Evolutionary conservation across 169 alveolate genomes (phyloP).

Genomic region (Plasmodium vinckei): DNA sequence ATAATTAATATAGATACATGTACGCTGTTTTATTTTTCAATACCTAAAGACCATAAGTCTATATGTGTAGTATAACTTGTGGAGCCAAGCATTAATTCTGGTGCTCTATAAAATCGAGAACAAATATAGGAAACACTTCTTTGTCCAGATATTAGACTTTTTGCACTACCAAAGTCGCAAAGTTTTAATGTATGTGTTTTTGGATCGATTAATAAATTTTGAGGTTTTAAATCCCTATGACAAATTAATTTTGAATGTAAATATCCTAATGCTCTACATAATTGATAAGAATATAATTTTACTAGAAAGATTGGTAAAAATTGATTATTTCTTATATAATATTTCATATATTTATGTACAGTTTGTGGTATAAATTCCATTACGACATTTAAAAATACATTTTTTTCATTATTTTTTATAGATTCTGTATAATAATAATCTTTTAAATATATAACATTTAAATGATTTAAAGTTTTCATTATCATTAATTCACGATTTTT

Average conservation of each 20-base stretch:
- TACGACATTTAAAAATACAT: constrained; percentile 94
- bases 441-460: constrained; percentile 92
- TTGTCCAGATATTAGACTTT: constrained; percentile 93
- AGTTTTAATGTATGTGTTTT: constrained; percentile 93
- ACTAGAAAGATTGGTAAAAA: constrained; percentile 93
- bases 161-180: constrained; percentile 99
- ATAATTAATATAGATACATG: background rate
- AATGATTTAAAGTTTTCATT: constrained; percentile 94
- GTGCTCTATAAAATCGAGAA: constrained; percentile 99
- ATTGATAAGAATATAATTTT: constrained; percentile 95
- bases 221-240: constrained; percentile 99
- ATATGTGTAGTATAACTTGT: constrained; percentile 97
- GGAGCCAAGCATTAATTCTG: constrained; percentile 98
- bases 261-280: constrained; percentile 96
- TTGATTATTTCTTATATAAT: constrained; percentile 91
- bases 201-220: constrained; percentile 96
- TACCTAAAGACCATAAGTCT: constrained; percentile 98
- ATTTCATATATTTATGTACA: constrained; percentile 92
- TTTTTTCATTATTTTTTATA: constrained; percentile 77
- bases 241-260: constrained; percentile 95
- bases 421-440: constrained; percentile 92
- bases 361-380: constrained; percentile 99
- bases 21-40: constrained; percentile 29
- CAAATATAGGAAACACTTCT: constrained; percentile 96
- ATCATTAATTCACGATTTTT: constrained; percentile 97